Evolutionary conservation across 1,139 yeast species (phyloP).

Genomic region (Yamadazyma friedrichii): DNA sequence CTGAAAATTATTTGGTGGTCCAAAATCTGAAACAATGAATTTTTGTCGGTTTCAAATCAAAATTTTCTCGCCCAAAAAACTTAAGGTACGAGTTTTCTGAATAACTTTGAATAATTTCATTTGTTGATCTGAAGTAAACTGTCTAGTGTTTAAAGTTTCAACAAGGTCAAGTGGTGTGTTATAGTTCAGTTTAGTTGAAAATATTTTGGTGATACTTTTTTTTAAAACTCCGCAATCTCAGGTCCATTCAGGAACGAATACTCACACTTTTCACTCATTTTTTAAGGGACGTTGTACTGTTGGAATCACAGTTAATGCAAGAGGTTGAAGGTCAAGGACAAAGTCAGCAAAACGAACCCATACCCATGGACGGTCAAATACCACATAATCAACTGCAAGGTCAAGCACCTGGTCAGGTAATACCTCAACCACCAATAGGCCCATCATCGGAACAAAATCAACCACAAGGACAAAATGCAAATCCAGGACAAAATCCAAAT

Average conservation of each 20-base stretch:
- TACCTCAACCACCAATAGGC: background rate
- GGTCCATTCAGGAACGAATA: background rate
- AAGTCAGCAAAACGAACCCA: background rate
- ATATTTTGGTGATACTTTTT: no score
- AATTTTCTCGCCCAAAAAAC: background rate
- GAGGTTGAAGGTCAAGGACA: background rate
- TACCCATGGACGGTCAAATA: background rate
- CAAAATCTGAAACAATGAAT: background rate
- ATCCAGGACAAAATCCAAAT: slow-evolving; percentile 1
- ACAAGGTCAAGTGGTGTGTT: no score
- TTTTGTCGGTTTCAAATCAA: background rate
- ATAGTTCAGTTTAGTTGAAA: no score
- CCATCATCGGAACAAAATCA: background rate
- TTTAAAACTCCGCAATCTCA: background rate
- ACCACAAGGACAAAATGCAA: background rate
- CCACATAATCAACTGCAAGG: no score
- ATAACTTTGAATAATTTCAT: no score
- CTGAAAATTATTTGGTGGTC: no score
- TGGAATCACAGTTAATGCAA: no score
- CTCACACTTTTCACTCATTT: no score
- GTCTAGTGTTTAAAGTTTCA: no score
- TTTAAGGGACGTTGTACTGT: no score
- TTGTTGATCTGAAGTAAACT: no score
- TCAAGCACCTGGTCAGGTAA: slow-evolving; percentile 1
- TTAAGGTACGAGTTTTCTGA: no score